Evolutionary conservation across 257 asterid genomes (phyloP), one percentile per base, ranked within the genome.

Genomic region (Gardenia jasminoides): DNA sequence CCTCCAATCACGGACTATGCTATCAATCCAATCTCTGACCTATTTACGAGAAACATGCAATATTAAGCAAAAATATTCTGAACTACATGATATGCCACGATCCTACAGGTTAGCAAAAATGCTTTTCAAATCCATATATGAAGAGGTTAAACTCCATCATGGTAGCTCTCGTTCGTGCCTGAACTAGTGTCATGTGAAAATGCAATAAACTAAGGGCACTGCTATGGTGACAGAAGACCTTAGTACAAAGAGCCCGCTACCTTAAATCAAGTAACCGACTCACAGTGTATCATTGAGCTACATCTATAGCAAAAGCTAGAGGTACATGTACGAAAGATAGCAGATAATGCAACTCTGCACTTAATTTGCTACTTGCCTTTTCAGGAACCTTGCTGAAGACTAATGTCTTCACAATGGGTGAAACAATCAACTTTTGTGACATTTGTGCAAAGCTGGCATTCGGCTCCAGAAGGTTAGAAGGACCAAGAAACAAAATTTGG

Each of bases 361-460:
- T 16, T 20, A 33, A 59, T 0, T 36, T 52, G 58, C 10, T 74
- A 80, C 91, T 85, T 86, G 85, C 99, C 93, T 95, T 95, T 79
- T 93, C 99, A 20, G 98, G 97, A 78, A 92, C 97, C 90, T 95
- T 95, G 92, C 92, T 91, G 90, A 95, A 95, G 78, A 95, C 99
- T 26, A 95, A 81, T 72, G 98, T 95, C 86, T 91, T 95, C 22
- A 93, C 97, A 54, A 93, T 95, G 72, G 99, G 99, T 16, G 99
- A 95, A 87, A 95, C 98, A 9, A 95, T 95, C 78, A 95, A 87
- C 90, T 93, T 95, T 77, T 89, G 94, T 3, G 98, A 93, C 97
- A 93, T 93, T 83, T 93, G 99, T 41, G 96, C 93, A 84, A 95
- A 95, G 91, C 96, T 90, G 13, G 96, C 92, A 0, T 89, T 91